Conservation (phyloP, 108 stramenopile genomes). For the Discostella stelligeroides region DNA sequence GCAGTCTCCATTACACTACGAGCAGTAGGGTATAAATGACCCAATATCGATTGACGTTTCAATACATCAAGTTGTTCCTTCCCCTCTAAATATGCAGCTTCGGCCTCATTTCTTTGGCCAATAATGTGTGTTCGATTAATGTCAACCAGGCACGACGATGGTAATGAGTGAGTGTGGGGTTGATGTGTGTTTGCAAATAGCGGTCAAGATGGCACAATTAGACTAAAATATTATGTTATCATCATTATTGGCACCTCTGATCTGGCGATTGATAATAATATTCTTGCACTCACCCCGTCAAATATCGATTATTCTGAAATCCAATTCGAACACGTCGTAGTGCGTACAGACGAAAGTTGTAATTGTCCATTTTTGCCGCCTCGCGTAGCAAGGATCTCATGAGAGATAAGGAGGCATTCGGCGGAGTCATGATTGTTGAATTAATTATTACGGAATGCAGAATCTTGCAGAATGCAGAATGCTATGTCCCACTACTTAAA, state of each 20-base stretch:
- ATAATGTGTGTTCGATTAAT: too few species aligned
- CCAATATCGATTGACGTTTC: constrained; percentile 66
- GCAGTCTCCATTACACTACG: constrained; percentile 78
- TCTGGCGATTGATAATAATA: background rate
- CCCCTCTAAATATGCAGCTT: constrained; percentile 64
- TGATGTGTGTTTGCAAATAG: background rate
- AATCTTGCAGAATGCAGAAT: too few species aligned
- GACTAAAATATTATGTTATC: background rate
- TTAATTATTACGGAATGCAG: too few species aligned
- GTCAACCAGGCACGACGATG: too few species aligned
- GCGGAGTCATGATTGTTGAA: constrained; percentile 43
- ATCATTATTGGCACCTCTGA: background rate
- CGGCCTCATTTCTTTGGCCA: constrained; percentile 55
- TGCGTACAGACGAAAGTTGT: constrained; percentile 83
- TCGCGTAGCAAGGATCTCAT: constrained; percentile 74
- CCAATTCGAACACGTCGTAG: constrained; percentile 72
- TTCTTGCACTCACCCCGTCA: constrained; percentile 65
- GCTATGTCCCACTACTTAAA: too few species aligned
- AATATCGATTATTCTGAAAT: constrained; percentile 63
- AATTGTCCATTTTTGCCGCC: constrained; percentile 76
- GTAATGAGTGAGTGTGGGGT: background rate
- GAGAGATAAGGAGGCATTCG: constrained; percentile 43
- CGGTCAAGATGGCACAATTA: background rate
- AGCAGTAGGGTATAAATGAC: constrained; percentile 75
- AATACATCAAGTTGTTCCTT: constrained; percentile 70